Percentiles rank a stretch among this genome's conserved stretches.
These are phyloP conservation scores for Melanomma pulvis-pyrius DNA, from an alignment of 495 filamentous ascomycete species.

Conservation along the genomic window DNA sequence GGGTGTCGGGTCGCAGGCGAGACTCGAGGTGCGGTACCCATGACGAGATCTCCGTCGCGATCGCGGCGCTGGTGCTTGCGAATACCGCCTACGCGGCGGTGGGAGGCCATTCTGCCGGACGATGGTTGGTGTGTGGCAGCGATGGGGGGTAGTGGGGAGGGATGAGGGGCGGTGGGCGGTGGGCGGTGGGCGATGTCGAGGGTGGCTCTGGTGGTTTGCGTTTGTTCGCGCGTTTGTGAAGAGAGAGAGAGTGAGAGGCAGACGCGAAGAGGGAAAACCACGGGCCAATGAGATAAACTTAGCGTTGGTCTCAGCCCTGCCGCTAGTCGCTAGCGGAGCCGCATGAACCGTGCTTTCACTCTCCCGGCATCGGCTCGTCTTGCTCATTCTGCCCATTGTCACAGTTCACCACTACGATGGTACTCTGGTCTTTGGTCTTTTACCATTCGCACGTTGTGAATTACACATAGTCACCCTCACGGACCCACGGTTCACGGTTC, in stretches of 20 bases:
- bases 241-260: no score
- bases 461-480: no score
- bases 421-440: no score
- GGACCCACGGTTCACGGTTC: no score
- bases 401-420: no score
- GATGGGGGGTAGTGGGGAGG: background rate
- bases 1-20: background rate
- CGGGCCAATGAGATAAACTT: no score
- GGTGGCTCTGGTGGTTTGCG: background rate
- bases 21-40: slow-evolving; percentile 28
- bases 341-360: no score
- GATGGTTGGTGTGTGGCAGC: slow-evolving; percentile 4
- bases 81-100: slow-evolving; percentile 10
- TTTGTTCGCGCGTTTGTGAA: background rate
- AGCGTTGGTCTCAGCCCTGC: background rate
- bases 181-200: background rate
- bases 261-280: background rate
- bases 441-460: no score
- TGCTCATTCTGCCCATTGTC: no score
- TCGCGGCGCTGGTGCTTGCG: slow-evolving; percentile 25
- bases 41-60: slow-evolving; percentile 40
- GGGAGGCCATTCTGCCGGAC: slow-evolving; percentile 1
- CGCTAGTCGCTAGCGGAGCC: background rate
- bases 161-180: background rate
- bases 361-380: no score